phyloP scores from a whole-genome alignment of 345 rosid genomes.

The Turritis glabra region DNA sequence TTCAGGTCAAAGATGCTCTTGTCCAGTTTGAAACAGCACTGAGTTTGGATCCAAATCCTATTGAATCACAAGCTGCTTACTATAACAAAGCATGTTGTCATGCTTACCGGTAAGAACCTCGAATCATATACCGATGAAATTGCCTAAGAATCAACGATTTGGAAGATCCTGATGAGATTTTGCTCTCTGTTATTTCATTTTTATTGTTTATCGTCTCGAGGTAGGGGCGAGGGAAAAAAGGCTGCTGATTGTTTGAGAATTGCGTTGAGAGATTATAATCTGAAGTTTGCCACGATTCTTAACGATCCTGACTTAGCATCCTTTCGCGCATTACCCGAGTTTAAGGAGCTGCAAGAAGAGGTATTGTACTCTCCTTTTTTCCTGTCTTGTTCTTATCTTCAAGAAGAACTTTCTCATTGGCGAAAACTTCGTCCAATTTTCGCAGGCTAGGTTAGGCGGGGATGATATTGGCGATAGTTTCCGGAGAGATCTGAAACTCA shows the following conservation, averaged over 20 bases:
- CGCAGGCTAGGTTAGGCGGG: constrained; percentile 92
- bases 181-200: neutral
- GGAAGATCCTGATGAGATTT: constrained; percentile 11
- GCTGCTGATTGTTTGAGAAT: constrained; percentile 80
- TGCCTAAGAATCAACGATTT: neutral
- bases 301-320: constrained; percentile 97
- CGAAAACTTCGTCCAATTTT: neutral
- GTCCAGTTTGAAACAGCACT: constrained; percentile 78
- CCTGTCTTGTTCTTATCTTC: neutral
- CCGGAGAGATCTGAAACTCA: constrained; percentile 91
- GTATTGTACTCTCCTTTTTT: constrained; percentile 36
- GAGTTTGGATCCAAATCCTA: constrained; percentile 66
- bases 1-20: constrained; percentile 89
- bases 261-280: constrained; percentile 84
- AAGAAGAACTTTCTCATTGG: neutral
- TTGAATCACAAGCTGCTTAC: constrained; percentile 90
- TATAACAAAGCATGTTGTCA: constrained; percentile 97
- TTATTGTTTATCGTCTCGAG: constrained; percentile 33
- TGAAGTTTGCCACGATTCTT: constrained; percentile 86
- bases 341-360: constrained; percentile 96
- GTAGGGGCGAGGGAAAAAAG: constrained; percentile 82
- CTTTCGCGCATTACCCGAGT: constrained; percentile 90
- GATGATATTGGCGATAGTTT: constrained; percentile 90
- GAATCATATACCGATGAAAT: neutral
- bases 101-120: constrained; percentile 61